Percentiles rank a stretch among this genome's conserved stretches.
These are phyloP conservation scores for Acmispon strigosus DNA, from an alignment of 306 rosid genomes.

Conservation along the genomic window DNA sequence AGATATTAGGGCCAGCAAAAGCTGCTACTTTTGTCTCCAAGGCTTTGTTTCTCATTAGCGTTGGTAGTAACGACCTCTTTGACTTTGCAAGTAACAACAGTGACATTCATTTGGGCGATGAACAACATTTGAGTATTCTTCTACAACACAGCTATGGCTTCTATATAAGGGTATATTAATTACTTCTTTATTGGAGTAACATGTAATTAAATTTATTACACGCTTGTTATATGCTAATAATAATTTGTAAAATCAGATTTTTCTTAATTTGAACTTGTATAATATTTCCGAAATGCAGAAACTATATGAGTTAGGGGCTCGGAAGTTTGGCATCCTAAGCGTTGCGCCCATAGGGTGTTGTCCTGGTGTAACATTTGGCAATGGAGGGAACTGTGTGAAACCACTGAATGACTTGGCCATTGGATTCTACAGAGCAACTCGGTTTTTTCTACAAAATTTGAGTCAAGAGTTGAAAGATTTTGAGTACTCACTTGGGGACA, in stretches of 20 bases:
- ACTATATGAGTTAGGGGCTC: conserved; percentile 37
- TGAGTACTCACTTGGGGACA: conserved; percentile 35
- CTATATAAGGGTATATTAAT: conserved; percentile 18
- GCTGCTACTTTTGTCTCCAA: conserved; percentile 15
- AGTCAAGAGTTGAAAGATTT: conserved; percentile 29
- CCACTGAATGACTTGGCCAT: conserved; percentile 30
- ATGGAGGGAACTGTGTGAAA: conserved; percentile 15
- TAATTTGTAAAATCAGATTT: too few relatives aligned
- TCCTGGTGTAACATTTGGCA: conserved; percentile 15
- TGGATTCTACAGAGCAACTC: conserved; percentile 6
- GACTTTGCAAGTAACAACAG: conserved; percentile 18
- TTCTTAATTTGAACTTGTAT: not conserved
- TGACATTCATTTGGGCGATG: not conserved
- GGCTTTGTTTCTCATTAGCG: conserved; percentile 41
- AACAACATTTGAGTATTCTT: not conserved
- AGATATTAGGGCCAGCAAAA: conserved; percentile 15
- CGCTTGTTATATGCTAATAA: too few relatives aligned
- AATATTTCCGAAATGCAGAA: conserved; percentile 20
- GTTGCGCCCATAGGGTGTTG: conserved; percentile 45
- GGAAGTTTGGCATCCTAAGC: conserved; percentile 43
- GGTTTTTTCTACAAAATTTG: conserved; percentile 10
- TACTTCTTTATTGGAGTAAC: too few relatives aligned
- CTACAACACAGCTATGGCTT: conserved; percentile 10
- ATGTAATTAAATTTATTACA: too few relatives aligned
- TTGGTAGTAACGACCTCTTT: conserved; percentile 47